Evolutionary conservation across 2,329 filamentous ascomycete species (phyloP), one percentile per base, ranked within the genome.

Genomic region (Paraconiothyrium brasiliense): DNA sequence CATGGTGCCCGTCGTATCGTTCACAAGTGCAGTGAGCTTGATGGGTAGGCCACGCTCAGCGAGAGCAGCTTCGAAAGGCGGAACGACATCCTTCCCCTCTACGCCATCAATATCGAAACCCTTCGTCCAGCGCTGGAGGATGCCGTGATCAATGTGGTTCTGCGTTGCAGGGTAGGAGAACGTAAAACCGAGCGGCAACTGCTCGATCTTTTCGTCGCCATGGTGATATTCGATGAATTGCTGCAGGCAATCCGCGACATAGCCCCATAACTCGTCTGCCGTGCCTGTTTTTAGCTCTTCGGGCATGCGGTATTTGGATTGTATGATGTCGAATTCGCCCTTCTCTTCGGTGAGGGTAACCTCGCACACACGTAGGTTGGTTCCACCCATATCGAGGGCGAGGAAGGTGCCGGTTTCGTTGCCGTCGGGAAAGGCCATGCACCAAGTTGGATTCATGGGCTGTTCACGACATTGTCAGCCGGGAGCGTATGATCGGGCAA

Each of bases 381-480:
- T 98, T 72, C 94, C 94, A 64, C 94, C 94, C 92, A 98, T 97
- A 76, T 98, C 94, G 57, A 98, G 85, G 64, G 94, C 94, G 51
- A 98, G 85, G 79, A 89, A 97, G 30, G 90, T 94, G 65, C 94
- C 94, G 3, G 89, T 92, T 80, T 97, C 94, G 70, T 94, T 79
- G 67, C 94, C 94, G 76, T 92, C 91, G 43, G 94, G 94, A 79
- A 92, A 94, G 54, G 88, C 89, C 89, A 97, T 93, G 63, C 96
- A 94, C 94, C 94, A 98, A 61, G 94, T 97, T 61, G 94, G 92
- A 81, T 97, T 97, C 94, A 98, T 98, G 65, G 94, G 94, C 92
- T 97, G 70, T 49, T 13, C 34, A 1, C 16, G 59, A 69, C 43
- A 66, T 60, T 10, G 22, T 30, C 8, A 32, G 49, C 27, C 8